Conservation (phyloP, 208 protist species). For the Giardia duodenalis region DNA sequence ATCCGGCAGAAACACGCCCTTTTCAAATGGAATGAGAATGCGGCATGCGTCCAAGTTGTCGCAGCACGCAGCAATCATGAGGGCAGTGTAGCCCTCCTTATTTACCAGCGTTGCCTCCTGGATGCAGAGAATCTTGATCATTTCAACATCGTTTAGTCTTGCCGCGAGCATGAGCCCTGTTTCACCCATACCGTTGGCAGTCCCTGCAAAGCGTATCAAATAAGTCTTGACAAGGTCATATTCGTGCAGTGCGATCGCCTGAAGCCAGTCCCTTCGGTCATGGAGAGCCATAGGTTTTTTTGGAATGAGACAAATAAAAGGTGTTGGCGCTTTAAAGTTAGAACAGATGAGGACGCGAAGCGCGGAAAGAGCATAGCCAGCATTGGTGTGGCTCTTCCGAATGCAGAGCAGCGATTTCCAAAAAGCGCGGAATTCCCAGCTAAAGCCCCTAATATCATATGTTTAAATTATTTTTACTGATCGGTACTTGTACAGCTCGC, state of each 20-base stretch:
- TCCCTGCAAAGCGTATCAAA: neutral
- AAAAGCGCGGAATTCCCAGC: no score
- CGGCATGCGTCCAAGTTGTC: neutral
- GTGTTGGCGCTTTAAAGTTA: no score
- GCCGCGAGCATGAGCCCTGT: neutral
- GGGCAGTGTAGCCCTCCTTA: neutral
- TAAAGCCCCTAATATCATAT: no score
- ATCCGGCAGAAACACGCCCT: neutral
- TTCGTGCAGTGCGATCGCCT: neutral
- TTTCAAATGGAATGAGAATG: neutral
- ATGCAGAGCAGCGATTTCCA: no score
- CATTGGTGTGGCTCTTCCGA: no score
- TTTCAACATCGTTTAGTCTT: neutral
- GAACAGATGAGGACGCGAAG: no score
- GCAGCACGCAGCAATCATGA: neutral
- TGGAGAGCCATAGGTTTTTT: neutral
- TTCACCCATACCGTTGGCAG: neutral
- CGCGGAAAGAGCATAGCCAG: neutral
- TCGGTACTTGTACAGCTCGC: neutral
- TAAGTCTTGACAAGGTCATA: neutral
- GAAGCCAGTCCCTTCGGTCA: neutral
- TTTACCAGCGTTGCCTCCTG: neutral
- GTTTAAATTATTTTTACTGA: no score
- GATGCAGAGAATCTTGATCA: conserved; percentile 12
- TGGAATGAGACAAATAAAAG: no score